Conservation (phyloP, 306 rosid genomes). For the Acacia confusa region DNA sequence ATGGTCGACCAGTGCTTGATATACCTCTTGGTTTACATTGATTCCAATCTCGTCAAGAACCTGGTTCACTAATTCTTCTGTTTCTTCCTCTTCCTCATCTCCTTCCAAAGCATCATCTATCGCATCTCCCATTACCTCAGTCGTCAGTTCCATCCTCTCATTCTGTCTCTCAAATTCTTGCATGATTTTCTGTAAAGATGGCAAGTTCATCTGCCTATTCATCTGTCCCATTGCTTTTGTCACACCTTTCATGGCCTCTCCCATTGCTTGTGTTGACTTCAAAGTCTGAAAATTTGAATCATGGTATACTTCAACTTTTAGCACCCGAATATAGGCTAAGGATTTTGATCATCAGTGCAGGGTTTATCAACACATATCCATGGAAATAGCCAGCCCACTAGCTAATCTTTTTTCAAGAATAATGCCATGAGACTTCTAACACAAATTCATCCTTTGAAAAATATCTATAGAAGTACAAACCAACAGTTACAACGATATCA, state of each 20-base stretch:
- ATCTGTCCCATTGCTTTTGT: constrained; percentile 99
- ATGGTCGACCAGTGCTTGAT: background rate
- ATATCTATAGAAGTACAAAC: background rate
- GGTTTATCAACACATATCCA: background rate
- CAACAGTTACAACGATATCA: constrained; percentile 7
- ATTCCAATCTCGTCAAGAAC: constrained; percentile 97
- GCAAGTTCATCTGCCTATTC: constrained; percentile 97
- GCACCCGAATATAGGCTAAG: background rate
- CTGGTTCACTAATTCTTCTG: constrained; percentile 85
- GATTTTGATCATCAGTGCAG: background rate
- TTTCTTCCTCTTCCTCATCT: constrained; percentile 96
- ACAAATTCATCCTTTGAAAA: background rate
- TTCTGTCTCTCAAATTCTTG: constrained; percentile 94
- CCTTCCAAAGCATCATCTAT: constrained; percentile 98
- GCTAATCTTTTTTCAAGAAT: background rate
- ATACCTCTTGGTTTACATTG: constrained; percentile 79
- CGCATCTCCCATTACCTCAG: constrained; percentile 95
- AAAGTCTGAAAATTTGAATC: constrained; percentile 53
- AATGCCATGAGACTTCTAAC: constrained; percentile 1
- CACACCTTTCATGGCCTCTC: constrained; percentile 99
- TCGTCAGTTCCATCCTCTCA: constrained; percentile 82
- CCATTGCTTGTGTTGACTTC: constrained; percentile 97
- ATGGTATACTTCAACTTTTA: background rate
- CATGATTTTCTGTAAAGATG: constrained; percentile 89
- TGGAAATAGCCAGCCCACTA: background rate